Percentiles rank a stretch among this genome's conserved stretches.
phyloP scores from a whole-genome alignment of 2,329 filamentous ascomycete genomes.

The Exophiala spinifera region DNA sequence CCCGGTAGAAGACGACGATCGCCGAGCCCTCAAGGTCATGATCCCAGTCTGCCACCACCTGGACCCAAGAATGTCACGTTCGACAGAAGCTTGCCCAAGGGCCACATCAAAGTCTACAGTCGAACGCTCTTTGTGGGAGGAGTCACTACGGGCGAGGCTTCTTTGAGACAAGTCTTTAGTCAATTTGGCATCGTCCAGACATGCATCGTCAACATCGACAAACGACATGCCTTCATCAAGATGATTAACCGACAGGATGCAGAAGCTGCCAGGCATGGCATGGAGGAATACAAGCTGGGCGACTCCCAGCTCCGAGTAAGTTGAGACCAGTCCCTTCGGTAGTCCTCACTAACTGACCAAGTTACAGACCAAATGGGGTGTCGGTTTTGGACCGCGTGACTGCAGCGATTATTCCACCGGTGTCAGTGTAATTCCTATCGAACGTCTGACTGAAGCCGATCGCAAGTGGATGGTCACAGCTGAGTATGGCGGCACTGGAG shows the following conservation, averaged over 20 bases:
- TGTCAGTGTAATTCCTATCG: constrained; percentile 88
- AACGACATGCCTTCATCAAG: constrained; percentile 97
- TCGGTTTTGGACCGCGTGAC: constrained; percentile 93
- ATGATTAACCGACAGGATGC: constrained; percentile 91
- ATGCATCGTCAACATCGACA: constrained; percentile 97
- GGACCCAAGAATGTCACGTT: constrained; percentile 74
- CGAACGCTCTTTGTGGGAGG: constrained; percentile 95
- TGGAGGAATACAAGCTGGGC: constrained; percentile 73
- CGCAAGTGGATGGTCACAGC: constrained; percentile 96
- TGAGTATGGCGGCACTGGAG: constrained; percentile 88
- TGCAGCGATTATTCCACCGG: constrained; percentile 95
- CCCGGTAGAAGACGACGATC: constrained; percentile 63
- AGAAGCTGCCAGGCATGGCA: constrained; percentile 75
- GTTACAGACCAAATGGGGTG: constrained; percentile 84
- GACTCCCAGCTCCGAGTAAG: constrained; percentile 71
- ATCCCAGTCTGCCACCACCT: constrained; percentile 43
- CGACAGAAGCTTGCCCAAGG: constrained; percentile 69
- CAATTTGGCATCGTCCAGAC: constrained; percentile 88
- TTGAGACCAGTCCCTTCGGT: constrained; percentile 13
- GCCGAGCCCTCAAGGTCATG: constrained; percentile 54
- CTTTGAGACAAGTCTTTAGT: constrained; percentile 76
- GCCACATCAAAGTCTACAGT: constrained; percentile 87
- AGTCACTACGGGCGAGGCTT: constrained; percentile 79
- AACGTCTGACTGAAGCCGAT: constrained; percentile 90
- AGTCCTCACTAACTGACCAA: constrained; percentile 30